These are phyloP conservation scores for Phytophthora vignae DNA, from an alignment of 352 stramenopile species.

Conservation along the genomic window DNA sequence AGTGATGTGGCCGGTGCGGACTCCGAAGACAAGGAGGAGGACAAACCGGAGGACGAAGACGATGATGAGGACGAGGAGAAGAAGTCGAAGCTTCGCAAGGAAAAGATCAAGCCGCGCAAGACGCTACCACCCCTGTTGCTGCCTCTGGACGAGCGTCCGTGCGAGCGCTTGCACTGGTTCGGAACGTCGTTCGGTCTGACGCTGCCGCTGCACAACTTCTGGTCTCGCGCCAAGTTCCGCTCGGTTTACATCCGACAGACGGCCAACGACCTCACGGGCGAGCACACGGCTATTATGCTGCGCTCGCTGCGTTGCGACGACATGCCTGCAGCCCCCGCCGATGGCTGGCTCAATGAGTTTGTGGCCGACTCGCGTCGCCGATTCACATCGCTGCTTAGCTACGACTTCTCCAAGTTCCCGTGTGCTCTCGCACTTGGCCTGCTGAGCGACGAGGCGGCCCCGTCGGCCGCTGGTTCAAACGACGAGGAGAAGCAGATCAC, in stretches of 20 bases:
- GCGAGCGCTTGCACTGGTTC: constrained; percentile 98
- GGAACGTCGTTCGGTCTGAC: constrained; percentile 99
- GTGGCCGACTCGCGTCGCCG: constrained; percentile 94
- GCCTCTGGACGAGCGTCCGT: constrained; percentile 93
- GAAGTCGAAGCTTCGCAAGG: constrained; percentile 63
- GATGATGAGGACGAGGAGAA: constrained; percentile 52
- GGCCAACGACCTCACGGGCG: constrained; percentile 99
- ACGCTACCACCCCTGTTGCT: constrained; percentile 97
- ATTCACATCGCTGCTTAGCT: constrained; percentile 94
- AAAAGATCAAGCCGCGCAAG: constrained; percentile 96
- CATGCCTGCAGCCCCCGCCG: constrained; percentile 72
- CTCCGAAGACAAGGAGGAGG: constrained; percentile 37
- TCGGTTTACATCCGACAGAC: constrained; percentile 99
- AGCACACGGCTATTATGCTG: constrained; percentile 97
- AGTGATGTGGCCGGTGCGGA: constrained; percentile 48
- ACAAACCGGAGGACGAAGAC: constrained; percentile 41
- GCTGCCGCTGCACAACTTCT: constrained; percentile 97
- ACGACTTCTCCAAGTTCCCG: constrained; percentile 93
- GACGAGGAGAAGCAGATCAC: constrained; percentile 32
- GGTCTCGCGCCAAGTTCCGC: constrained; percentile 93
- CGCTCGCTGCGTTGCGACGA: constrained; percentile 79
- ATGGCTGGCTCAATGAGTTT: constrained; percentile 96
- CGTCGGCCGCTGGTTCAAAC: constrained; percentile 23
- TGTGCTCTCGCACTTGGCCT: constrained; percentile 93
- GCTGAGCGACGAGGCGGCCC: constrained; percentile 73